These are phyloP conservation scores for Stagonosporopsis cucurbitacearum DNA, from an alignment of 2,329 filamentous ascomycete genomes.

Conservation along the genomic window DNA sequence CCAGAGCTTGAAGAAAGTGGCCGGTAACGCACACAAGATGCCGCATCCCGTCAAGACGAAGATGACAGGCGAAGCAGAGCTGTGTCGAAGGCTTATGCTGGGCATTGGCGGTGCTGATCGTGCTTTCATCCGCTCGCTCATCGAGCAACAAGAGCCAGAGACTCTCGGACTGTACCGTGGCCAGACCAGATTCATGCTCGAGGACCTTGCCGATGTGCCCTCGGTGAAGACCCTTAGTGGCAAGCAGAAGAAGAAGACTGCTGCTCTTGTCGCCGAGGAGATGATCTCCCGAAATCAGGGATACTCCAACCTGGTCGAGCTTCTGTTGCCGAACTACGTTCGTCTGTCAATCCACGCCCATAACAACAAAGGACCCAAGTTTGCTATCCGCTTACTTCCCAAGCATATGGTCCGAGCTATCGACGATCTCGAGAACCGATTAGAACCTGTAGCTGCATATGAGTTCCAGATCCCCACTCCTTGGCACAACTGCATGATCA, in stretches of 20 bases:
- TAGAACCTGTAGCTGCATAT: slow-evolving; percentile 35
- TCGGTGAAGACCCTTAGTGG: slow-evolving; percentile 34
- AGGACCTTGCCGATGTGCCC: slow-evolving; percentile 40
- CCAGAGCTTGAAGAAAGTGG: slow-evolving; percentile 29
- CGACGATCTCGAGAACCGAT: slow-evolving; percentile 39
- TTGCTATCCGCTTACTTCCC: slow-evolving; percentile 52
- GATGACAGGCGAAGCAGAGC: slow-evolving; percentile 36
- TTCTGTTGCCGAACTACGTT: slow-evolving; percentile 55
- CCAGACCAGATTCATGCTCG: slow-evolving; percentile 49
- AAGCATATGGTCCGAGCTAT: slow-evolving; percentile 41
- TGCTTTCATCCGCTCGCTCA: slow-evolving; percentile 34
- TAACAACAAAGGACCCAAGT: slow-evolving; percentile 52
- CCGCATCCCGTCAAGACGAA: slow-evolving; percentile 41
- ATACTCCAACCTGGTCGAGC: slow-evolving; percentile 57
- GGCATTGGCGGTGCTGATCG: slow-evolving; percentile 35
- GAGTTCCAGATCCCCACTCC: slow-evolving; percentile 51
- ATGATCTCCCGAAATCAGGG: slow-evolving; percentile 55
- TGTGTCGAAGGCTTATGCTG: slow-evolving; percentile 42
- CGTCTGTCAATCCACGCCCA: slow-evolving; percentile 59
- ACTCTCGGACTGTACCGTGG: slow-evolving; percentile 46
- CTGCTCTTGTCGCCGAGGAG: slow-evolving; percentile 44
- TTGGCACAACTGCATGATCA: slow-evolving; percentile 54
- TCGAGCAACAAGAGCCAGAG: slow-evolving; percentile 37
- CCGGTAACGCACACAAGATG: slow-evolving; percentile 29
- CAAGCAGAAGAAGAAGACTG: slow-evolving; percentile 47